Conservation (phyloP, 306 rosid species). For the Hylodesmum podocarpum region DNA sequence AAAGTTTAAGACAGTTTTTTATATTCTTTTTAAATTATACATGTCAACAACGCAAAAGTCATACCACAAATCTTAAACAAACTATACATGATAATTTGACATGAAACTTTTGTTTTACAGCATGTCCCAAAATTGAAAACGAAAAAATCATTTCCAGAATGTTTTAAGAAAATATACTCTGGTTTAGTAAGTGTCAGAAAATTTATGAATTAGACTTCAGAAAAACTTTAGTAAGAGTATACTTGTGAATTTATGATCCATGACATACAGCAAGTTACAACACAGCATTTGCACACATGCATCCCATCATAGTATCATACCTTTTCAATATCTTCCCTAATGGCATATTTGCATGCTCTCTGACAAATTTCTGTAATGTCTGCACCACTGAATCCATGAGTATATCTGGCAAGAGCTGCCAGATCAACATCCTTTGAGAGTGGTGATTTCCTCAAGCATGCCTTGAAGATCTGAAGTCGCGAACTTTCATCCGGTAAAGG, state of each 20-base stretch:
- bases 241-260: background rate
- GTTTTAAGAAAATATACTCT: background rate
- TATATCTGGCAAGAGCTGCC: slow-evolving; percentile 51
- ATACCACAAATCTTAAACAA: background rate
- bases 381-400: slow-evolving; percentile 72
- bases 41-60: background rate
- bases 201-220: background rate
- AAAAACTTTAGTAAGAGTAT: background rate
- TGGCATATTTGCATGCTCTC: slow-evolving; percentile 72
- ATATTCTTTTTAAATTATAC: too few relatives aligned
- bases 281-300: background rate
- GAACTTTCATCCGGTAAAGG: slow-evolving; percentile 66
- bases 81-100: background rate
- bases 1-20: background rate
- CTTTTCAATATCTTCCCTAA: slow-evolving; percentile 69
- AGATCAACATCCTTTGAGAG: slow-evolving; percentile 59
- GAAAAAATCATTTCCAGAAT: background rate
- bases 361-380: slow-evolving; percentile 78
- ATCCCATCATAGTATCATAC: slow-evolving; percentile 36
- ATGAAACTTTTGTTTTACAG: background rate
- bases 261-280: background rate
- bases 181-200: background rate
- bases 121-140: background rate
- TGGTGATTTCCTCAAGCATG: slow-evolving; percentile 73
- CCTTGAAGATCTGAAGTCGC: slow-evolving; percentile 69